phyloP scores from a whole-genome alignment of 1,284 basidiomycete species.

The Ganoderma lucidum region DNA sequence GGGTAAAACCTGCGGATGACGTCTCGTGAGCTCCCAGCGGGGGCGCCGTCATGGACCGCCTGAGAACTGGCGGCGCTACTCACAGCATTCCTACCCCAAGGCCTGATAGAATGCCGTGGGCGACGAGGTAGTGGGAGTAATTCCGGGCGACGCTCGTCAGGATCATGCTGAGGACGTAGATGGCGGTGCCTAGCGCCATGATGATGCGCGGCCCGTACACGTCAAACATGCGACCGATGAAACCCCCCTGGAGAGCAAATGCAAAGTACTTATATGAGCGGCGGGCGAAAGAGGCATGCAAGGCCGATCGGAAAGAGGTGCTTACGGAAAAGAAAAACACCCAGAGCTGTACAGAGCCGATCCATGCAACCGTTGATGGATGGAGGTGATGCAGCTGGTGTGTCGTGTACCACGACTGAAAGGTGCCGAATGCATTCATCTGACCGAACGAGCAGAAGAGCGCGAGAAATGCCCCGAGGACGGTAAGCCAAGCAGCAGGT shows the following conservation, averaged over 20 bases:
- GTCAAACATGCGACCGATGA: constrained; percentile 47
- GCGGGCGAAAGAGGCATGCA: not conserved
- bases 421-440: constrained; percentile 49
- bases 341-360: constrained; percentile 54
- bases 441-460: constrained; percentile 48
- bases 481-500: constrained; percentile 31
- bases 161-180: constrained; percentile 46
- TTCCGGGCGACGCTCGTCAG: constrained; percentile 45
- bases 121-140: constrained; percentile 47
- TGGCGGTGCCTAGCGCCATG: constrained; percentile 43
- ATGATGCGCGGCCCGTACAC: constrained; percentile 42
- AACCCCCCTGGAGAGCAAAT: constrained; percentile 38
- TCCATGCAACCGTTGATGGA: constrained; percentile 55
- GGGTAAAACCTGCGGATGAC: constrained; percentile 40
- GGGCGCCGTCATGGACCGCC: constrained; percentile 7
- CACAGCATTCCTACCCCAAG: constrained; percentile 48
- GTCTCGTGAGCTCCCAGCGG: constrained; percentile 6
- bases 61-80: constrained; percentile 26
- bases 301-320: constrained; percentile 16
- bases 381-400: constrained; percentile 47
- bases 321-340: constrained; percentile 50
- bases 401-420: constrained; percentile 53
- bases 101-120: constrained; percentile 48
- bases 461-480: constrained; percentile 32
- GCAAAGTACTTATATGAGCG: constrained; percentile 5